phyloP scores from a whole-genome alignment of 2,329 filamentous ascomycete genomes.

The Colletotrichum tropicale region DNA sequence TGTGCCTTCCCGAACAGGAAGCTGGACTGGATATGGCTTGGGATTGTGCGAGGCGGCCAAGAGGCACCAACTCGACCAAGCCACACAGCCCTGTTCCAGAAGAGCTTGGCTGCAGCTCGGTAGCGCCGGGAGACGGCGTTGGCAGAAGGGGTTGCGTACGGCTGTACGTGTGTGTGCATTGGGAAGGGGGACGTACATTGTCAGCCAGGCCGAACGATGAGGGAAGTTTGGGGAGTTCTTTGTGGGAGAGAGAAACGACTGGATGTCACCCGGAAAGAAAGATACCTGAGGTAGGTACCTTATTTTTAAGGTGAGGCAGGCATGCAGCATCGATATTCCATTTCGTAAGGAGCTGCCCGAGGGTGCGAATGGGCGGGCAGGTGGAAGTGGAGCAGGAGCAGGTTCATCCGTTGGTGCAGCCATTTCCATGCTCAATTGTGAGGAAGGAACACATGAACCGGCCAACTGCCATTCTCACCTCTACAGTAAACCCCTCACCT shows the following conservation, averaged over 20 bases:
- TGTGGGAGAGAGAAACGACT: neutral
- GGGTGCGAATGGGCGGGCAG: neutral
- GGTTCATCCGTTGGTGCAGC: neutral
- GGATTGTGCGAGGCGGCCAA: neutral
- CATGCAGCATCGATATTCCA: neutral
- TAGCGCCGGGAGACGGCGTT: slow-evolving; percentile 5
- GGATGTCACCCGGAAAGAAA: neutral
- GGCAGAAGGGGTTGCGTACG: neutral
- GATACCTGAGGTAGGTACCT: neutral
- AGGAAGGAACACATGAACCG: neutral
- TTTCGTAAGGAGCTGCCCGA: neutral
- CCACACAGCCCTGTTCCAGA: slow-evolving; percentile 15
- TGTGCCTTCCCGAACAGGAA: slow-evolving; percentile 8
- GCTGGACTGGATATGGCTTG: neutral
- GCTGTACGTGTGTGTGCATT: neutral
- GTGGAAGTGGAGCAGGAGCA: neutral
- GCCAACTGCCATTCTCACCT: neutral
- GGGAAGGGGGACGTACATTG: neutral
- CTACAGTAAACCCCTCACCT: neutral
- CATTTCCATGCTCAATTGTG: neutral
- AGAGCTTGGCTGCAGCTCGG: slow-evolving; percentile 15
- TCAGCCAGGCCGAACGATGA: neutral
- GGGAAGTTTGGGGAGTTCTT: neutral
- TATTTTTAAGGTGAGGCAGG: neutral
- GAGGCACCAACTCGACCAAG: slow-evolving; percentile 1